Evolutionary conservation across 768 basidiomycete species (phyloP), one percentile per base, ranked within the genome.

Genomic region (Leccinum fibrillosum): DNA sequence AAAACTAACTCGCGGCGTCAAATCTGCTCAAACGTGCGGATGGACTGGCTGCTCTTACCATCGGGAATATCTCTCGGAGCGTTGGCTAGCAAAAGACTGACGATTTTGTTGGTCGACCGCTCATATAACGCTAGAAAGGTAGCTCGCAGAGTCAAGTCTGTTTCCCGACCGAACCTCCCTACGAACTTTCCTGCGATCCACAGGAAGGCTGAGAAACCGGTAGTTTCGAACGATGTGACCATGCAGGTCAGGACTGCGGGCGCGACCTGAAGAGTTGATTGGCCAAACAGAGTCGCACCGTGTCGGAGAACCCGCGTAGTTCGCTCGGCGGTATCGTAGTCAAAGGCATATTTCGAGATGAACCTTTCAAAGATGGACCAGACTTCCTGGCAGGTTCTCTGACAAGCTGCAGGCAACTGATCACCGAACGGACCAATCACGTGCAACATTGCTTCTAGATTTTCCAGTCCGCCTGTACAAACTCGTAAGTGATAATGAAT

Each of bases 111-210:
- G 17, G 91, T 96, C 12, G 87, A 82, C 44, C 82, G 78, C 66
- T 96, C 94, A 66, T 89, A 94, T 37, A 90, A 71, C 19, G 80
- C 78, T 55, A 78, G 75, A 61, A 93, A 82, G 7, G 88, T 76
- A 6, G 67, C 73, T 34, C 83, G 82, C 28, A 97, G 66, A 48
- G 72, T 69, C 5, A 78, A 66, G 60, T 87, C 80, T 35, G 83
- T 80, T 56, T 86, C 84, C 49, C 85, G 78, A 17, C 89, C 92
- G 67, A 90, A 97, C 62, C 84, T 81, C 32, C 79, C 78, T n/a
- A 92, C 80, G 26, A 91, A 73, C 74, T 98, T 98, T 47, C 93
- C 90, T 30, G 86, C 87, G 58, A 98, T 91, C 97, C 97, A 99
- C 21, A 98, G 72, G 74, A 92, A 98, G 62, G 90, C 88, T 11